phyloP scores from a whole-genome alignment of 345 rosid species.

The Anastatica hierochuntica region DNA sequence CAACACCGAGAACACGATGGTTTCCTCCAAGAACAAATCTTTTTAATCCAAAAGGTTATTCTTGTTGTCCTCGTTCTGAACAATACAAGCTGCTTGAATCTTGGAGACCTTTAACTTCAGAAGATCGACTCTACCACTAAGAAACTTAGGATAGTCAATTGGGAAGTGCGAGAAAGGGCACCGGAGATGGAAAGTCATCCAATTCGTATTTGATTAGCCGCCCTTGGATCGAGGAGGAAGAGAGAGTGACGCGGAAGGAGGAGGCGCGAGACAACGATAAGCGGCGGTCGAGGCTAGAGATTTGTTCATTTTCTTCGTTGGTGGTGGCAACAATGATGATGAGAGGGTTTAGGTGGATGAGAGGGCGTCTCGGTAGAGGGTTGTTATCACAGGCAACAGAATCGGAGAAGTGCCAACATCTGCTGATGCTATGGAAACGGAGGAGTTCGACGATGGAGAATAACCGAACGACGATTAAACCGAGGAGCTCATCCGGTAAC shows the following conservation, averaged over 20 bases:
- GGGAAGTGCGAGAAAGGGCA: too few species aligned
- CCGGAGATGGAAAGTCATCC: too few species aligned
- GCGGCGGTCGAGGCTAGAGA: too few species aligned
- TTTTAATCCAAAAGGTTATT: not conserved
- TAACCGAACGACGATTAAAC: not conserved
- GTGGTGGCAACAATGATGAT: too few species aligned
- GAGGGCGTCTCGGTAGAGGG: not conserved
- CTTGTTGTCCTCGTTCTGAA: not conserved
- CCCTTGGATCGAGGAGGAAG: too few species aligned
- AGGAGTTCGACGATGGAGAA: not conserved
- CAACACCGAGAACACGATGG: not conserved
- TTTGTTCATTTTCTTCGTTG: not conserved
- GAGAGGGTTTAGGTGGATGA: not conserved
- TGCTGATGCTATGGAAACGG: not conserved
- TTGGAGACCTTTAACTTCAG: not conserved
- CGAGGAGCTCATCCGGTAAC: not conserved
- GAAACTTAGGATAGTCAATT: too few species aligned
- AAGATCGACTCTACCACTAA: too few species aligned
- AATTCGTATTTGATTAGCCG: too few species aligned
- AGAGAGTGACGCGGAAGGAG: too few species aligned
- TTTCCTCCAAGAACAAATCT: not conserved
- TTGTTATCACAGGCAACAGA: not conserved
- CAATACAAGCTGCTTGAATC: not conserved
- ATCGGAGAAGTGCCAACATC: constrained; percentile 1
- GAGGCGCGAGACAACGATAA: too few species aligned